Base-by-base conservation (phyloP, 2,329 filamentous ascomycete species). In the Monosporascus sp. region DNA sequence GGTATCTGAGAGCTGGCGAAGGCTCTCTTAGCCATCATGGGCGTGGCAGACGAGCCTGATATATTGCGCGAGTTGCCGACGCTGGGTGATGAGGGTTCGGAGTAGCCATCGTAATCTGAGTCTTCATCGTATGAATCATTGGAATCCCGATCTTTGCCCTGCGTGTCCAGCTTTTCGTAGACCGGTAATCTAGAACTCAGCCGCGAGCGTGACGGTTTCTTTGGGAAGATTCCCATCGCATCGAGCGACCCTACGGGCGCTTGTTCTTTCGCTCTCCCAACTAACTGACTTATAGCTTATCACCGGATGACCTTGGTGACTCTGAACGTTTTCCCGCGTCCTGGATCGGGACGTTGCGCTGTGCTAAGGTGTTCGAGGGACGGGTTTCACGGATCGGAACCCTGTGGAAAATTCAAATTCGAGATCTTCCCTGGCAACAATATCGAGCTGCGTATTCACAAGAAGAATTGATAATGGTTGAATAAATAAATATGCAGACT, bases 51-150 rank as follows among this genome's bases (percentile, higher is more conserved):
- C 9, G 70, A 65, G 11, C 74, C 74, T 17, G 72, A 73, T 2
- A 77, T 75, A 43, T 76, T 74, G 52, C 83, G 79, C 6, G 86
- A 88, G 57, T 78, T 77, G 53, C 72, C 70, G 54, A 76, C 69
- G 61, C 75, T 72, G 50, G 75, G 65, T 48, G 80, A 72, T 38
- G 75, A 69, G 51, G 73, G 64, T 56, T 74, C 65, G 58, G 75
- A 66, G 51, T 70, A 70, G 53, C 68, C 70, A 51, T 68, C 67
- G 47, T 66, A 65, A 51, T 72, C 69, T 41, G 66, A 67, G 46
- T 76, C 72, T 15, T 45, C 43, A 48, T 75, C 72, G 50, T 76
- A 76, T 8, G 74, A 74, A 53, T 79, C 74, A 56, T 80, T 75
- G 3, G 79, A 81, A 52, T 71, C 73, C 53, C 74, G 75, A 53